Evolutionary conservation across 2,329 filamentous ascomycete species (phyloP).

Genomic region (Albifimbria verrucaria): DNA sequence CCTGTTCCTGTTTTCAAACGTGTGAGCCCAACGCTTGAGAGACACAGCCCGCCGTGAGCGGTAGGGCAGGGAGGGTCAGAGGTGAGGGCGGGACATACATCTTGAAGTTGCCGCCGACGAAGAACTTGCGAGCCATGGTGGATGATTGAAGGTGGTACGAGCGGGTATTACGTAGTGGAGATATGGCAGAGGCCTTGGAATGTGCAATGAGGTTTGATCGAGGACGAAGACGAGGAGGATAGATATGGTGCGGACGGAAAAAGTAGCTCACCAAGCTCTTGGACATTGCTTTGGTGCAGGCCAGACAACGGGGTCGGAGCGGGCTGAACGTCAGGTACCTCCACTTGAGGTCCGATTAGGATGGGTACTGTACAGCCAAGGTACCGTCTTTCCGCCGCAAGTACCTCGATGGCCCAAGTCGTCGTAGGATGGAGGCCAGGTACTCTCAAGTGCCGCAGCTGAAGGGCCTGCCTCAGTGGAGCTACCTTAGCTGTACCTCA

Average conservation of each 20-base stretch:
- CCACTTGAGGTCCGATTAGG: not conserved
- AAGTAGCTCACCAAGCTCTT: not conserved
- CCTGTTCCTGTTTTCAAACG: conserved; percentile 72
- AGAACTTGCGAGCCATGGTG: conserved; percentile 93
- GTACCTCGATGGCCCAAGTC: too few species aligned
- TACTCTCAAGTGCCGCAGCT: not conserved
- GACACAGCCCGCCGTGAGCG: not conserved
- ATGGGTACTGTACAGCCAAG: not conserved
- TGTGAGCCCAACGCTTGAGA: not conserved
- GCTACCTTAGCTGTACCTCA: too few species aligned
- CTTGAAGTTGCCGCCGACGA: conserved; percentile 99
- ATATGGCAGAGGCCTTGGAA: not conserved
- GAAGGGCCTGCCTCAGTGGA: not conserved
- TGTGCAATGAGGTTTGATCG: not conserved
- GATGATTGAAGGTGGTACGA: conserved; percentile 24
- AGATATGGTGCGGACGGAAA: not conserved
- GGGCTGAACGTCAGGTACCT: not conserved
- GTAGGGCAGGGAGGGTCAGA: conserved; percentile 12
- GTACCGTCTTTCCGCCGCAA: too few species aligned
- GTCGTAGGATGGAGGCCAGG: too few species aligned
- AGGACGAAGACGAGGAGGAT: not conserved
- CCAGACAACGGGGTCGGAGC: not conserved
- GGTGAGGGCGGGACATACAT: conserved; percentile 59
- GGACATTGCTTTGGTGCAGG: not conserved
- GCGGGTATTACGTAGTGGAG: conserved; percentile 5